phyloP scores from a whole-genome alignment of 2,329 filamentous ascomycete species.

The Elsinoe arachidis region DNA sequence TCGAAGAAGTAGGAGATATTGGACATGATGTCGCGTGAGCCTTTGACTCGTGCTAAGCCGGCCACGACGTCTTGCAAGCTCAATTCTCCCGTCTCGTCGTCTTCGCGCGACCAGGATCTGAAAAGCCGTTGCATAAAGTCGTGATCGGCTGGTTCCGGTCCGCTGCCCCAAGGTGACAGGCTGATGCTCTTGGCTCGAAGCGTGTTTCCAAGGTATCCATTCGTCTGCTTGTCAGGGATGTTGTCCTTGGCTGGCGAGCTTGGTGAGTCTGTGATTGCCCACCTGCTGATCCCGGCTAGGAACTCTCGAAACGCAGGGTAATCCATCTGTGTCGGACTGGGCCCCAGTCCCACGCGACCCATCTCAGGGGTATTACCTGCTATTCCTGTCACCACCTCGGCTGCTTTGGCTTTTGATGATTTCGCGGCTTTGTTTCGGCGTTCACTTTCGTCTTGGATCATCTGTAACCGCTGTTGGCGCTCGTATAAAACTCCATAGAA shows the following conservation, averaged over 20 bases:
- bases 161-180: slow-evolving; percentile 49
- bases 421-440: slow-evolving; percentile 59
- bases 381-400: slow-evolving; percentile 41
- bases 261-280: slow-evolving; percentile 85
- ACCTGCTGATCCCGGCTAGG: slow-evolving; percentile 75
- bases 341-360: slow-evolving; percentile 77
- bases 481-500: slow-evolving; percentile 93
- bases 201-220: slow-evolving; percentile 48
- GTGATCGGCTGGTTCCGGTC: slow-evolving; percentile 73
- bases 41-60: slow-evolving; percentile 84
- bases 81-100: slow-evolving; percentile 64
- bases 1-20: slow-evolving; percentile 98
- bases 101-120: slow-evolving; percentile 75
- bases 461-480: slow-evolving; percentile 70
- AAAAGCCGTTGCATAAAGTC: slow-evolving; percentile 89
- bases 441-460: slow-evolving; percentile 57
- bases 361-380: slow-evolving; percentile 56
- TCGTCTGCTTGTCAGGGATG: slow-evolving; percentile 43
- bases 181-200: slow-evolving; percentile 33
- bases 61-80: slow-evolving; percentile 87
- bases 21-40: slow-evolving; percentile 91
- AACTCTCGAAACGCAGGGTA: slow-evolving; percentile 96
- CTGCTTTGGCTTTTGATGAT: slow-evolving; percentile 48
- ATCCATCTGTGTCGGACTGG: slow-evolving; percentile 90
- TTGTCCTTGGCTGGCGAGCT: slow-evolving; percentile 46